Conservation (phyloP, 805 yeast genomes). For the Candida saitoana region DNA sequence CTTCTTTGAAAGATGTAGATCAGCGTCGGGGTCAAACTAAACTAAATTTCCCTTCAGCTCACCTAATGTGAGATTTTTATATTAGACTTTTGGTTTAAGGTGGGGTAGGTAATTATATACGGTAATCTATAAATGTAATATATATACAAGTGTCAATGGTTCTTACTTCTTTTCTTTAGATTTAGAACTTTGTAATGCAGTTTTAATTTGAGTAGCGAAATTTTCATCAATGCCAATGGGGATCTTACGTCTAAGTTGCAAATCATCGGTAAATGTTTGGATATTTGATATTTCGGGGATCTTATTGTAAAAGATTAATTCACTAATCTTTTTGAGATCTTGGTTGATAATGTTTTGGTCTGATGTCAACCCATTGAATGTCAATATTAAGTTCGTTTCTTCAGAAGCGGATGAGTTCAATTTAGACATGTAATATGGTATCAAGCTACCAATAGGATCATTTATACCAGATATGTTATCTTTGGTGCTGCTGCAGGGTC, state of each 20-base stretch:
- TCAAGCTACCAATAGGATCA: slow-evolving; percentile 18
- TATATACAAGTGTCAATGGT: not conserved
- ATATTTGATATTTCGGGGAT: slow-evolving; percentile 4
- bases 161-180: not conserved
- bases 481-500: not conserved
- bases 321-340: slow-evolving; percentile 14
- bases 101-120: slow-evolving; percentile 1
- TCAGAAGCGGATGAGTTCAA: slow-evolving; percentile 14
- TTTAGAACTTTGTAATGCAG: slow-evolving; percentile 3
- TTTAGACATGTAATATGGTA: slow-evolving; percentile 15
- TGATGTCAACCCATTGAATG: slow-evolving; percentile 6
- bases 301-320: slow-evolving; percentile 15
- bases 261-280: not conserved
- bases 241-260: not conserved
- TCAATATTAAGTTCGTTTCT: slow-evolving; percentile 17
- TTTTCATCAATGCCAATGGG: slow-evolving; percentile 1
- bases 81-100: not conserved
- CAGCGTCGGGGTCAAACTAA: slow-evolving; percentile 4
- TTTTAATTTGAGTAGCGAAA: slow-evolving; percentile 2
- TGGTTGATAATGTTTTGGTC: not conserved
- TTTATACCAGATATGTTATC: slow-evolving; percentile 15
- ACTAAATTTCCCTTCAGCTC: slow-evolving; percentile 1
- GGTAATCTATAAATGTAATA: slow-evolving; percentile 1
- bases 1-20: slow-evolving; percentile 23
- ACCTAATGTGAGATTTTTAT: not conserved